Percentiles rank a stretch among this genome's conserved stretches.
phyloP scores from a whole-genome alignment of 331 rosid genomes.

The Dryas integrifolia region DNA sequence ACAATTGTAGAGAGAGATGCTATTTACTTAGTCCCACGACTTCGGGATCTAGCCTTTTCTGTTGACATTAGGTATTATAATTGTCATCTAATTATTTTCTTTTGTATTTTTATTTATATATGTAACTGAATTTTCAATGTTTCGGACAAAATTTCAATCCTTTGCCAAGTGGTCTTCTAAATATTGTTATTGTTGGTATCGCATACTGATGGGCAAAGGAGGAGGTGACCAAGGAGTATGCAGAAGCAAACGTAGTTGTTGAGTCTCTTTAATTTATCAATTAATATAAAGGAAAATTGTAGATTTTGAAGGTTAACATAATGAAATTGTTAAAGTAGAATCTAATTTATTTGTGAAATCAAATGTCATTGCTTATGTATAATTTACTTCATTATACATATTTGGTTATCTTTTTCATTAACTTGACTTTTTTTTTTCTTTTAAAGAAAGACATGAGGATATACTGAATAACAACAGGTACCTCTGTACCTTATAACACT shows the following conservation, averaged over 20 bases:
- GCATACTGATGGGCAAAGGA: background rate
- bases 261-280: background rate
- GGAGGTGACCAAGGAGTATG: background rate
- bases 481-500: slow-evolving; percentile 15
- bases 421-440: too few species aligned
- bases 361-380: background rate
- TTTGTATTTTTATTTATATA: background rate
- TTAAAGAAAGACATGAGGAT: background rate
- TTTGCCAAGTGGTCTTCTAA: background rate
- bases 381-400: background rate
- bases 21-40: slow-evolving; percentile 76
- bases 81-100: slow-evolving; percentile 9
- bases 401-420: background rate
- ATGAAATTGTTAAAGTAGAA: too few species aligned
- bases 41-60: slow-evolving; percentile 88
- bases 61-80: slow-evolving; percentile 66
- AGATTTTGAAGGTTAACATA: background rate
- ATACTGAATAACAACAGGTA: background rate
- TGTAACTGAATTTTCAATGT: background rate
- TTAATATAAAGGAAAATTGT: background rate
- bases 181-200: background rate
- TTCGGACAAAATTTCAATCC: background rate
- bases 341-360: background rate
- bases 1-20: slow-evolving; percentile 73
- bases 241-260: background rate